Percentiles rank a stretch among this genome's conserved stretches.
phyloP scores from a whole-genome alignment of 352 stramenopile genomes.

The Phytophthora tubulina region DNA sequence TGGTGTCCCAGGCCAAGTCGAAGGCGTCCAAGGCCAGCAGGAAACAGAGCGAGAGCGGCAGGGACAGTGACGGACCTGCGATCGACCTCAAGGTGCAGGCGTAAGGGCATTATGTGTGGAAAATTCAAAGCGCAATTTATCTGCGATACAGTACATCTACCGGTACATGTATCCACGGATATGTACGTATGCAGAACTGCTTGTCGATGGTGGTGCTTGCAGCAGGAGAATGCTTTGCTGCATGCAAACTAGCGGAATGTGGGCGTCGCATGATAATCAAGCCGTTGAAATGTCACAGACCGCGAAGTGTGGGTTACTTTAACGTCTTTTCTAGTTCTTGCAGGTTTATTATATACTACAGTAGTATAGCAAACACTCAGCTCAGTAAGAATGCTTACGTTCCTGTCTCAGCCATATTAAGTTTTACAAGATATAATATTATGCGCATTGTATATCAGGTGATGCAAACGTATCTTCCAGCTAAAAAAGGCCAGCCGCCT shows the following conservation, averaged over 20 bases:
- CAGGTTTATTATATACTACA: background rate
- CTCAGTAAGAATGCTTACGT: background rate
- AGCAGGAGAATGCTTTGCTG: slow-evolving; percentile 1
- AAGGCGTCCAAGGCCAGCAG: slow-evolving; percentile 23
- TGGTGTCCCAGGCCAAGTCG: slow-evolving; percentile 43
- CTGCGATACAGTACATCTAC: background rate
- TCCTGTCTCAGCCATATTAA: background rate
- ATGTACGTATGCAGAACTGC: background rate
- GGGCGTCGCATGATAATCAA: slow-evolving; percentile 9
- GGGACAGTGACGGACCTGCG: slow-evolving; percentile 30
- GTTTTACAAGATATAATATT: background rate
- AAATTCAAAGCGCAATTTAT: slow-evolving; percentile 1
- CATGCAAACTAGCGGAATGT: slow-evolving; percentile 6
- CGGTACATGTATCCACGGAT: too few relatives aligned
- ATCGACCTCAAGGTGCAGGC: slow-evolving; percentile 48
- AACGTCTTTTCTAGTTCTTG: background rate
- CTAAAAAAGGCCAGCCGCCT: slow-evolving; percentile 3
- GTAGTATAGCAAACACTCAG: background rate
- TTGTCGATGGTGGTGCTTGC: background rate
- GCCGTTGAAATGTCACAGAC: slow-evolving; percentile 1
- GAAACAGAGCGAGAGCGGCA: slow-evolving; percentile 42
- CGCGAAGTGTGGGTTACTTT: slow-evolving; percentile 6
- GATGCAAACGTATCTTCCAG: slow-evolving; percentile 6
- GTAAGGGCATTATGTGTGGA: slow-evolving; percentile 28
- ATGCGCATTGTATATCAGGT: background rate